Base-by-base conservation (phyloP, 192 early-diverging fungal genomes). In the Coemansia brasiliensis region DNA sequence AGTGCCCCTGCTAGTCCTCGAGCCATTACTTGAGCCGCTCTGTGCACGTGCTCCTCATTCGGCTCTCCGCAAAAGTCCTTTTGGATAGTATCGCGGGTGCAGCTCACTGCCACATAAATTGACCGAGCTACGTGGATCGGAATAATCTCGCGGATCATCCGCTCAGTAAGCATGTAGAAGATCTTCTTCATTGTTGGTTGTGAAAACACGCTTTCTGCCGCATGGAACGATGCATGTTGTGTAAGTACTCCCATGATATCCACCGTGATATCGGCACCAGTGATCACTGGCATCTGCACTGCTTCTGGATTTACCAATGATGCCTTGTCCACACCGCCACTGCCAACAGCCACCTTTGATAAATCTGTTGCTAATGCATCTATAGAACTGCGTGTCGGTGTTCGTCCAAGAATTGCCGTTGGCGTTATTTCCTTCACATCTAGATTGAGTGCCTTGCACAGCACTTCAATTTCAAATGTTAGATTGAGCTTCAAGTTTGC, bases 381-480 rank as follows among this genome's bases (percentile, higher is more conserved):
- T 12, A 66, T 52, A 13, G 60, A 54, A 43, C 65, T 59, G 35
- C 49, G 49, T 1, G 22, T 20, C 11, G 58, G 40, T 20, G 48
- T 44, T 29, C 56, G 58, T 5, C 52, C 46, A n/a, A 82, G 63
- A 38, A 76, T 58, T 0, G 62, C 57, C 16, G 79, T 57, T 5
- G 80, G 72, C 42, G 51, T 59, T 16, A 84, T 79, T n/a, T 77
- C 74, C 63, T 92, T 94, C 21, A 96, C 79, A 39, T 93, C 92
- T 25, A 98, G 74, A 40, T 84, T 75, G 24, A 93, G 78, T 38
- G 90, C 88, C 72, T 98, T 98, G 81, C 94, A 98, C 32, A 99
- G 81, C 5, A 99, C 94, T 74, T 99, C 96, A 45, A 99, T 92
- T 65, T 98, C 95, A 79, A 99, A 99, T 52, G 94, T 96, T 35